These are phyloP conservation scores for Thermothielavioides terrestris DNA, from an alignment of 495 filamentous ascomycete genomes.

Conservation along the genomic window DNA sequence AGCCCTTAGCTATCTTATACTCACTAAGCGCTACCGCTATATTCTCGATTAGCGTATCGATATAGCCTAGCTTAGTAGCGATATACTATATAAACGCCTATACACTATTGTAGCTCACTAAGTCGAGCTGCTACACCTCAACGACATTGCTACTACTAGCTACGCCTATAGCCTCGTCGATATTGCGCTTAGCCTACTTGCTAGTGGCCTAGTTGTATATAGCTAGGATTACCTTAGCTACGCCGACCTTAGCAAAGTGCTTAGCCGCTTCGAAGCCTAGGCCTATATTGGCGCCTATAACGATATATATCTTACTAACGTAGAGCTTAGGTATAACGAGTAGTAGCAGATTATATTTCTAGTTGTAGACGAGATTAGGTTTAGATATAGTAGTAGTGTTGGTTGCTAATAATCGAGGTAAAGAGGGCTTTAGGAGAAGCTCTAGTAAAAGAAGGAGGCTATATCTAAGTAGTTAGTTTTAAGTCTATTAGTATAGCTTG, in stretches of 20 bases:
- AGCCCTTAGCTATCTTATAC: slow-evolving; percentile 19
- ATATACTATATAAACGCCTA: slow-evolving; percentile 27
- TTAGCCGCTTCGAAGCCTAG: slow-evolving; percentile 45
- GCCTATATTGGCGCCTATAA: slow-evolving; percentile 48
- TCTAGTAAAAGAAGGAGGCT: too few species aligned
- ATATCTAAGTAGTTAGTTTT: too few species aligned
- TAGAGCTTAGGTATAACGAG: neutral
- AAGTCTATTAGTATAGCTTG: too few species aligned
- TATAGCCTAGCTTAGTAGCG: slow-evolving; percentile 22
- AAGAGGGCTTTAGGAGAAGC: neutral
- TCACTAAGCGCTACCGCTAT: slow-evolving; percentile 27
- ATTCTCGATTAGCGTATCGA: slow-evolving; percentile 37
- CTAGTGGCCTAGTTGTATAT: slow-evolving; percentile 37
- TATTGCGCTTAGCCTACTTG: slow-evolving; percentile 34
- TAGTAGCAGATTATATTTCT: slow-evolving; percentile 9
- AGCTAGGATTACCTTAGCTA: slow-evolving; percentile 39
- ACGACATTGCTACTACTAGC: slow-evolving; percentile 35
- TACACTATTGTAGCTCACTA: slow-evolving; percentile 32
- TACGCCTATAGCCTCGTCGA: slow-evolving; percentile 26
- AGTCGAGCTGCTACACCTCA: slow-evolving; percentile 44
- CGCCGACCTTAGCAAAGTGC: slow-evolving; percentile 35
- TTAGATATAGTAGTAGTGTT: neutral
- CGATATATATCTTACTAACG: slow-evolving; percentile 37
- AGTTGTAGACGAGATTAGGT: neutral
- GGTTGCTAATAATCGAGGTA: neutral